These are phyloP conservation scores for Pseudohyphozyma bogoriensis DNA, from an alignment of 768 basidiomycete species.

Conservation along the genomic window DNA sequence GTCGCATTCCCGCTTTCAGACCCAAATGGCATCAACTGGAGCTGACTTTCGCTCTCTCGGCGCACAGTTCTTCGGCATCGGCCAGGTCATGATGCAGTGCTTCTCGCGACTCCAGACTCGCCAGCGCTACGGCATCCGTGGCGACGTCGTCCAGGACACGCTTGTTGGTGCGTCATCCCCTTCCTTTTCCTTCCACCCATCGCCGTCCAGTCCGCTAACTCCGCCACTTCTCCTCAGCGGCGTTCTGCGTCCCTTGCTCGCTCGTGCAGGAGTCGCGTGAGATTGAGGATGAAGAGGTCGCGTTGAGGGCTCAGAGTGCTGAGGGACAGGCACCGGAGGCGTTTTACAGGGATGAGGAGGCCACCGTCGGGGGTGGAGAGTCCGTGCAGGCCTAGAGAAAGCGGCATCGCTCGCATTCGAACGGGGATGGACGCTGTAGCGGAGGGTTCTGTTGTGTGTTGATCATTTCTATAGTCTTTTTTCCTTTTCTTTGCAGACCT, in stretches of 20 bases:
- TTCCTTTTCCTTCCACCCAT: background rate
- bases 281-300: constrained; percentile 22
- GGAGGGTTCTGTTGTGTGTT: too few relatives aligned
- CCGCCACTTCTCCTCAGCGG: background rate
- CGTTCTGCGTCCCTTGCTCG: constrained; percentile 18
- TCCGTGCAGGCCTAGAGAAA: too few relatives aligned
- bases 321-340: background rate
- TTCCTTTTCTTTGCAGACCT: too few relatives aligned
- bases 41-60: too few relatives aligned
- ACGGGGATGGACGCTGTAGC: too few relatives aligned
- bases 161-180: constrained; percentile 10
- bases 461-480: too few relatives aligned
- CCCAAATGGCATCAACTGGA: too few relatives aligned
- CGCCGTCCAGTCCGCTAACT: background rate
- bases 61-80: too few relatives aligned
- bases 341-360: constrained; percentile 20
- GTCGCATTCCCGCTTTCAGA: too few relatives aligned
- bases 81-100: constrained; percentile 20
- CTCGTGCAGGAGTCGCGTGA: constrained; percentile 26
- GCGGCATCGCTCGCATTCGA: too few relatives aligned
- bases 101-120: constrained; percentile 16
- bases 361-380: background rate
- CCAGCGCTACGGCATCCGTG: constrained; percentile 15
- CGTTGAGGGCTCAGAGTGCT: background rate
- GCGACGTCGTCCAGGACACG: constrained; percentile 17